These are phyloP conservation scores for Alternaria gaisen DNA, from an alignment of 2,329 filamentous ascomycete species.

Conservation along the genomic window DNA sequence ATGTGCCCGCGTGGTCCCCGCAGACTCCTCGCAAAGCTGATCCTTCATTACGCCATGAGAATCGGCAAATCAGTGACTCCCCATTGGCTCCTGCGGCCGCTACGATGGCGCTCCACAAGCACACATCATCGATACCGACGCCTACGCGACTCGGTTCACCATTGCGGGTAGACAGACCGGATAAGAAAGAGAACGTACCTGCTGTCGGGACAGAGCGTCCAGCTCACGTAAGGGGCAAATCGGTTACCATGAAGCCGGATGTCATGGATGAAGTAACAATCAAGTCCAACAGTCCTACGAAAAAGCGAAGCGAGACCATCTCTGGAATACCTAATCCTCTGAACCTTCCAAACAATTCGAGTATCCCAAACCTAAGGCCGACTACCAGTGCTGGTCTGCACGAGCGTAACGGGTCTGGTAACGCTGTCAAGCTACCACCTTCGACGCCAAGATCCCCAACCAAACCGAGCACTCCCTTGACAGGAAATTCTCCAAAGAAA, in stretches of 20 bases:
- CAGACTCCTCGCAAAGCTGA: slow-evolving; percentile 48
- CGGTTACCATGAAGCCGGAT: slow-evolving; percentile 28
- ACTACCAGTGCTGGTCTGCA: slow-evolving; percentile 56
- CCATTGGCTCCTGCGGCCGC: slow-evolving; percentile 42
- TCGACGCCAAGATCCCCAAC: slow-evolving; percentile 42
- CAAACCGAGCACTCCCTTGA: slow-evolving; percentile 31
- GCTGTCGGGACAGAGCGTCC: slow-evolving; percentile 35
- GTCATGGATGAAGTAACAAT: slow-evolving; percentile 49
- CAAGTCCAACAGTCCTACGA: slow-evolving; percentile 52
- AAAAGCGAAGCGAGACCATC: slow-evolving; percentile 56
- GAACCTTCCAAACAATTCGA: slow-evolving; percentile 33
- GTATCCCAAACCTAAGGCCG: slow-evolving; percentile 61
- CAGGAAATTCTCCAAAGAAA: slow-evolving; percentile 35
- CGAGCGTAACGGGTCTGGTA: slow-evolving; percentile 60
- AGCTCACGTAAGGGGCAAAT: slow-evolving; percentile 35
- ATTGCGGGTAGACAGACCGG: slow-evolving; percentile 54
- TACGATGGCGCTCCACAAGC: slow-evolving; percentile 46
- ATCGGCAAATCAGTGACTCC: slow-evolving; percentile 38
- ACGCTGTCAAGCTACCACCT: slow-evolving; percentile 67
- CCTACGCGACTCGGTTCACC: slow-evolving; percentile 55
- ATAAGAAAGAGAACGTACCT: slow-evolving; percentile 51
- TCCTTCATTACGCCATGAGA: slow-evolving; percentile 29
- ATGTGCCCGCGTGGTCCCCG: slow-evolving; percentile 50
- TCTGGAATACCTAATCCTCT: slow-evolving; percentile 59
- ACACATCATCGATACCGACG: slow-evolving; percentile 50